Base-by-base conservation (phyloP, 2,329 filamentous ascomycete species). In the Neopestalotiopsis rosae region DNA sequence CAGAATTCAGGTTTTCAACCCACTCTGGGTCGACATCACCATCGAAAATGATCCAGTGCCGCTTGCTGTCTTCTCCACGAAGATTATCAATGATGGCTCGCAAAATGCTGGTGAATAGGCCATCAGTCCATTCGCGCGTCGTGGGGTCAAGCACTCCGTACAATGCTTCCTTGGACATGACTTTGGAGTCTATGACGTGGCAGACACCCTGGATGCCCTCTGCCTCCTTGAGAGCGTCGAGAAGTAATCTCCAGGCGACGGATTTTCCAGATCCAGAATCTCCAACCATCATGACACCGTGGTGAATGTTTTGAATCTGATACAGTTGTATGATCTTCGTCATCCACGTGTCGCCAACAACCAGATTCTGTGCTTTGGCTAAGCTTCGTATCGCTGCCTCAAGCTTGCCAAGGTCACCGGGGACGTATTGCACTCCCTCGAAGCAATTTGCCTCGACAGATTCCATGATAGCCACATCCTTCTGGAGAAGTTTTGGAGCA, bases 281-380 rank as follows among this genome's bases (percentile, higher is more conserved):
- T 71, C 96, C 96, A 10, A 99, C 96, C 96, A 99, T 98, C 97
- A 99, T 99, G 34, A 99, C 96, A 91, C 96, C 96, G 75, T 99
- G 96, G 77, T 99, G 96, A 69, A 99, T 94, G 73, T 91, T 93
- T 81, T 98, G 96, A 71, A 99, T 99, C 80, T 99, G 96, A 79
- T 97, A 98, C 2, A 99, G 88, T 80, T 99, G 96, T 9, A 99
- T 87, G 42, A 97, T 91, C 83, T 99, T 99, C 69, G 94, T 96
- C 89, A 98, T 94, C 97, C 97, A 99, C 61, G 91, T 91, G 67
- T 98, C 95, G 69, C 91, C 98, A 74, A 97, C 92, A 9, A 97
- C 94, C 14, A 97, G 88, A 76, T 97, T 92, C 73, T 93, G 91
- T 78, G 97, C 94, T 5, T 88, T 89, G 38, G 97, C 96, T 71